Evolutionary conservation across 495 filamentous ascomycete species (phyloP).

Genomic region (Collariella sp.): DNA sequence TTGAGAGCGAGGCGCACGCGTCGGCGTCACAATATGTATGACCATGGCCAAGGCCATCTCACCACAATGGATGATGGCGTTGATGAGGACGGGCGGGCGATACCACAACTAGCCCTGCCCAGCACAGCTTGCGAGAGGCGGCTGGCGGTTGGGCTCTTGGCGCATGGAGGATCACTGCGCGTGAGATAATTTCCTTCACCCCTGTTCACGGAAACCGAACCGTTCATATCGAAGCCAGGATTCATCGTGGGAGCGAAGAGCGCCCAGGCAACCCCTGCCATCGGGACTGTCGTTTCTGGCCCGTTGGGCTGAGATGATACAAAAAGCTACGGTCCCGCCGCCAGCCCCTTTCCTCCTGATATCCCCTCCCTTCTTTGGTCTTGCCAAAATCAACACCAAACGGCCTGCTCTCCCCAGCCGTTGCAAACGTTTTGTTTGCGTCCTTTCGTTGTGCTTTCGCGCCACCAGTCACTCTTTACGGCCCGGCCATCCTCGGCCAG

Average conservation of each 20-base stretch:
- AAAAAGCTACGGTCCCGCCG: constrained; percentile 15
- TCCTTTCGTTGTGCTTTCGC: constrained; percentile 36
- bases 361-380: constrained; percentile 12
- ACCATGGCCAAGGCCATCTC: too few species aligned
- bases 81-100: neutral
- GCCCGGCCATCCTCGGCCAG: constrained; percentile 20
- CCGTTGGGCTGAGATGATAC: constrained; percentile 1
- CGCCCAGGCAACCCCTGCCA: neutral
- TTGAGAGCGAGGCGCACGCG: too few species aligned
- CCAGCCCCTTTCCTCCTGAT: constrained; percentile 6
- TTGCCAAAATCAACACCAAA: constrained; percentile 29
- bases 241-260: neutral
- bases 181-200: constrained; percentile 2
- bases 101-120: neutral
- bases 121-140: neutral
- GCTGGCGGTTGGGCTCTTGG: neutral
- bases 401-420: constrained; percentile 31
- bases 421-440: constrained; percentile 40
- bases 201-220: neutral
- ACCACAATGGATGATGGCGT: too few species aligned
- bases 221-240: neutral
- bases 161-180: neutral
- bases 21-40: too few species aligned
- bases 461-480: constrained; percentile 28
- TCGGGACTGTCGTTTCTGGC: neutral